Base-by-base conservation (phyloP, 257 asterid genomes). In the Solanum etuberosum region DNA sequence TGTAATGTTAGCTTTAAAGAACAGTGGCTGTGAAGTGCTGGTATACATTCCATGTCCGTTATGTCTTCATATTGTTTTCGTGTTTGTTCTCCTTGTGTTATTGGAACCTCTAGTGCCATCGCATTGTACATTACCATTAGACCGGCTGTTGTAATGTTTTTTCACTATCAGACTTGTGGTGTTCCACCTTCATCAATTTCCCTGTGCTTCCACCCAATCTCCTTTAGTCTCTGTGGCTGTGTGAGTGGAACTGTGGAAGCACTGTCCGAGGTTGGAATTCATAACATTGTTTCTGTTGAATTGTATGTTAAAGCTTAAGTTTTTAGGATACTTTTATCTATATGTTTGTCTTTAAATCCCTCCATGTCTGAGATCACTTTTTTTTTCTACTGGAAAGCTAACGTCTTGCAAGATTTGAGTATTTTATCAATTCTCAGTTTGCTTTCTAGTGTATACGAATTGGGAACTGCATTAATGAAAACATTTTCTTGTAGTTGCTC, bases 1-100 rank as follows among this genome's bases (percentile, higher is more conserved):
- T 90, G 46, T 91, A 95, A 93, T 83, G 98, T 95, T 23, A 87
- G 93, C 68, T 95, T 95, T 85, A 87, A 90, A 40, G 89, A 80
- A 20, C 85, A 80, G 68, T 29, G 85, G 85, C 68, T 80, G 85
- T 80, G 67, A 80, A 80, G 7, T 9, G 65, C 65, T 29, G 85
- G 42, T 46, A 18, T 9, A 80, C 35, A 80, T 5, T 46, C 85
- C 42, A 46, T 0, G 20, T 14, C 42, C 29, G 27, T 14, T 46
- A 27, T 29, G 29, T 29, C 67, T 80, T 48, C 83, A 29, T 29
- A 31, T 46, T 31, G 42, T 46, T 80, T 80, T 38, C 16, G 6
- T 73, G 46, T 54, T 40, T 54, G 25, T 37, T 25, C n/a, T 74
- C 88, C 11, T 57, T 29, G 34, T 54, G 15, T 77, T 40, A 42